Percentiles rank a stretch among this genome's conserved stretches.
Conservation (phyloP, 2,329 filamentous ascomycete genomes). For the Hymenoscyphus linearis region DNA sequence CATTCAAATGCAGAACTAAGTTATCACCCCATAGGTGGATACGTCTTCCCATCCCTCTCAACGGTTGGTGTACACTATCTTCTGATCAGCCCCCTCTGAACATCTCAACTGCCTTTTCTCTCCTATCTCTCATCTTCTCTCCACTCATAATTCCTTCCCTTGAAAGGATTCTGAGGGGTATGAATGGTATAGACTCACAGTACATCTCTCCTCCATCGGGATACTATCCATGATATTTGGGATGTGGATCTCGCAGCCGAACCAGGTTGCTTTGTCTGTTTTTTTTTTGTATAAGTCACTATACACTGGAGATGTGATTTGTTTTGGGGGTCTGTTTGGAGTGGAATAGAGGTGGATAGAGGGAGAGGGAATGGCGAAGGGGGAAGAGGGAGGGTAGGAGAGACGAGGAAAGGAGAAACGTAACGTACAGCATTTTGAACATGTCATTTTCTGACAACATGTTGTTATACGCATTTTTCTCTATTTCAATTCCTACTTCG, state of each 20-base stretch:
- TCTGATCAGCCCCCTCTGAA: not conserved
- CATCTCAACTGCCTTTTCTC: too few species aligned
- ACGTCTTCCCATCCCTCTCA: not conserved
- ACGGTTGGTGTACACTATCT: not conserved
- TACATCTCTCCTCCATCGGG: slow-evolving; percentile 46
- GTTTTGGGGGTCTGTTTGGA: too few species aligned
- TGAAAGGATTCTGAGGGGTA: not conserved
- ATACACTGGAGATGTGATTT: too few species aligned
- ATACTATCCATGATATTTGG: slow-evolving; percentile 47
- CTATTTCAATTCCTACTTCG: not conserved
- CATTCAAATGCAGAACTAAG: not conserved
- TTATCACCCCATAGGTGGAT: not conserved
- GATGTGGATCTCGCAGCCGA: slow-evolving; percentile 47
- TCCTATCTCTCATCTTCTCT: too few species aligned
- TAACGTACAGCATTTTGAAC: slow-evolving; percentile 44
- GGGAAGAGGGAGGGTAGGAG: not conserved
- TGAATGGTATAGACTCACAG: slow-evolving; percentile 8
- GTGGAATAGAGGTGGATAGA: too few species aligned
- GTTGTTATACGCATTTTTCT: slow-evolving; percentile 11
- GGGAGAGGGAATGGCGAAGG: not conserved
- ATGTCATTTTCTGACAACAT: slow-evolving; percentile 51
- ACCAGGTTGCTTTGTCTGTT: slow-evolving; percentile 47
- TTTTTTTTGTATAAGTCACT: too few species aligned
- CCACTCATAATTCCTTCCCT: too few species aligned
- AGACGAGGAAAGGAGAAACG: not conserved